Evolutionary conservation across 1,284 basidiomycete genomes (phyloP).

Genomic region (Lignosus rhinocerotis): DNA sequence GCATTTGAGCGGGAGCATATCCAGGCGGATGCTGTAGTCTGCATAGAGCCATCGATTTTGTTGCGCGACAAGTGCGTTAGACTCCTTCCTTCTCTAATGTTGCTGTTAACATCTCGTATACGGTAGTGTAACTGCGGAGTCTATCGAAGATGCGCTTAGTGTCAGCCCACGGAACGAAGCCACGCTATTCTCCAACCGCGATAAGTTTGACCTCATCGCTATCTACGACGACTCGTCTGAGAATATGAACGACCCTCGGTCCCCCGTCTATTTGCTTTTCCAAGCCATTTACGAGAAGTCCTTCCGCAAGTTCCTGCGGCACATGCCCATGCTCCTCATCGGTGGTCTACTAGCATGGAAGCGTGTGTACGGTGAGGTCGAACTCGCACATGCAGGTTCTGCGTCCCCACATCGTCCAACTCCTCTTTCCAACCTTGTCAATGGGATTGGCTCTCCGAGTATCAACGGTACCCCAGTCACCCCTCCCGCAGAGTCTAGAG

Average conservation of each 20-base stretch:
- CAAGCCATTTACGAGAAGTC: slow-evolving; percentile 73
- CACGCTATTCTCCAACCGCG: slow-evolving; percentile 74
- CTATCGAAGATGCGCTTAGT: slow-evolving; percentile 77
- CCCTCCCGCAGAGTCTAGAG: slow-evolving; percentile 17
- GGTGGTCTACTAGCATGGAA: slow-evolving; percentile 90
- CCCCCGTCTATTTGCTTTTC: slow-evolving; percentile 62
- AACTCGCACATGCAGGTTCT: slow-evolving; percentile 40
- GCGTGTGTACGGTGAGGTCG: slow-evolving; percentile 57
- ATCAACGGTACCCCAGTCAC: slow-evolving; percentile 25
- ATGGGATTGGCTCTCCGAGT: slow-evolving; percentile 17
- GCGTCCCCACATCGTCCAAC: slow-evolving; percentile 9
- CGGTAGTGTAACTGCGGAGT: slow-evolving; percentile 61
- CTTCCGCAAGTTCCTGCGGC: slow-evolving; percentile 72
- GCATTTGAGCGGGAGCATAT: slow-evolving; percentile 81
- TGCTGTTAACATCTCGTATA: neutral
- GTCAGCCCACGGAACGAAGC: slow-evolving; percentile 74
- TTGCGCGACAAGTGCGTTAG: slow-evolving; percentile 64
- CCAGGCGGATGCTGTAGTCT: slow-evolving; percentile 69
- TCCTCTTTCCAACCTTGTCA: slow-evolving; percentile 13
- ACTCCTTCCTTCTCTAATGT: neutral
- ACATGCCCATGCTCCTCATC: slow-evolving; percentile 81
- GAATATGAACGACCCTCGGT: slow-evolving; percentile 48
- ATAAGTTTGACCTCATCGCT: slow-evolving; percentile 89
- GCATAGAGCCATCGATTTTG: slow-evolving; percentile 84
- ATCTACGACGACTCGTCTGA: slow-evolving; percentile 81